phyloP scores from a whole-genome alignment of 1,139 yeast species.

The Blastobotrys indianensis region DNA sequence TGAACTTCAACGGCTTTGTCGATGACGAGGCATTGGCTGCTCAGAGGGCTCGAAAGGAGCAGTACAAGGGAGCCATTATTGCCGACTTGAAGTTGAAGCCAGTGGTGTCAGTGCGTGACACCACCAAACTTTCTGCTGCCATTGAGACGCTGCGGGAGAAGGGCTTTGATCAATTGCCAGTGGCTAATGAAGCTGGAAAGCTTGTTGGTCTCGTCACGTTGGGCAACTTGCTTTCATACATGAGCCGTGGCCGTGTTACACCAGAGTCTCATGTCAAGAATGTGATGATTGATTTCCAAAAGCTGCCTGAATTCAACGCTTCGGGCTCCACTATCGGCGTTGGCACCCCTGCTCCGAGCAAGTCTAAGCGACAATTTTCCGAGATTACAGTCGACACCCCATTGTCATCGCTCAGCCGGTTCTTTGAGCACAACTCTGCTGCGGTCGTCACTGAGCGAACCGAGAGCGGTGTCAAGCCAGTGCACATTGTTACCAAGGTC shows the following conservation, averaged over 20 bases:
- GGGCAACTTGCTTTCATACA: constrained; percentile 62
- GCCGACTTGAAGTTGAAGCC: constrained; percentile 72
- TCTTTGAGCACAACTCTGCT: constrained; percentile 81
- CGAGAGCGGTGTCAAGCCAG: constrained; percentile 49
- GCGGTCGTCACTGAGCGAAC: constrained; percentile 68
- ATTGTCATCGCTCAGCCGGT: constrained; percentile 62
- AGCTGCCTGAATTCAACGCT: constrained; percentile 46
- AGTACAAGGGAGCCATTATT: constrained; percentile 56
- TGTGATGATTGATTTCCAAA: constrained; percentile 70
- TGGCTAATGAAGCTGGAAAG: constrained; percentile 54
- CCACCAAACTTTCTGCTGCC: constrained; percentile 60
- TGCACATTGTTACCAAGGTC: constrained; percentile 83
- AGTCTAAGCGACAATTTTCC: constrained; percentile 61
- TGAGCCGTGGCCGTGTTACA: constrained; percentile 59
- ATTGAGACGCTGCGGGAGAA: constrained; percentile 66
- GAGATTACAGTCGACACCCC: constrained; percentile 66
- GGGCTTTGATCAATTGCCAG: constrained; percentile 86
- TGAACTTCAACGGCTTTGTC: constrained; percentile 68
- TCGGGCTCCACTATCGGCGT: constrained; percentile 35
- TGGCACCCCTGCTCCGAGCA: constrained; percentile 41
- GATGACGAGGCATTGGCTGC: constrained; percentile 43
- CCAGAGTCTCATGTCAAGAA: constrained; percentile 55
- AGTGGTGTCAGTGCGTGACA: constrained; percentile 65
- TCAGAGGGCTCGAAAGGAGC: constrained; percentile 41
- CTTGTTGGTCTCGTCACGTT: constrained; percentile 74